phyloP scores from a whole-genome alignment of 1,284 basidiomycete genomes.

The Marasmius oreades region DNA sequence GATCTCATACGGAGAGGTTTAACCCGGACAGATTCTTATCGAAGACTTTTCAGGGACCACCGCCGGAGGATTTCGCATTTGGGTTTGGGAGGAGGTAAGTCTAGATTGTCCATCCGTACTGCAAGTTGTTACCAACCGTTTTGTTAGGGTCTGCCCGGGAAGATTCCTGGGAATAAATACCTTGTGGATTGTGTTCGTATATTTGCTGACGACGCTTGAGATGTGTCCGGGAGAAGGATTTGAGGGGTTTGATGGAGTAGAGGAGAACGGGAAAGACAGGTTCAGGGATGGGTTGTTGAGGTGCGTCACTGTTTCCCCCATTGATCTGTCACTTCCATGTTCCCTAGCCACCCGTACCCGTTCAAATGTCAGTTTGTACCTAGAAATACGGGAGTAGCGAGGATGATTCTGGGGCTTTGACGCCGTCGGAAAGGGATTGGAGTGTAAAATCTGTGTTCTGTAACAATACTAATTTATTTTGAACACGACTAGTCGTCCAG shows the following conservation, averaged over 20 bases:
- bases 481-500: no score
- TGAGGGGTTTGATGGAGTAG: neutral
- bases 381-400: no score
- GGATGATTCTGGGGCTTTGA: no score
- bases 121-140: neutral
- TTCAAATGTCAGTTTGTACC: no score
- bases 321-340: no score
- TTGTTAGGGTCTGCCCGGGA: neutral
- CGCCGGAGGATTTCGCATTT: neutral
- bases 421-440: no score
- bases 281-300: neutral
- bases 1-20: neutral
- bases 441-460: no score
- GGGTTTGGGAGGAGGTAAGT: neutral
- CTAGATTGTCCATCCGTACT: neutral
- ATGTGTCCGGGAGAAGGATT: neutral
- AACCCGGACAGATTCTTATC: neutral
- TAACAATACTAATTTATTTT: no score
- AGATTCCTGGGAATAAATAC: neutral
- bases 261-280: neutral
- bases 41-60: neutral
- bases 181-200: neutral
- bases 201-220: neutral
- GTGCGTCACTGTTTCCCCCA: no score
- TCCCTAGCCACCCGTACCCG: no score